Evolutionary conservation across 768 basidiomycete genomes (phyloP).

Genomic region (Candolleomyces eurysporus): DNA sequence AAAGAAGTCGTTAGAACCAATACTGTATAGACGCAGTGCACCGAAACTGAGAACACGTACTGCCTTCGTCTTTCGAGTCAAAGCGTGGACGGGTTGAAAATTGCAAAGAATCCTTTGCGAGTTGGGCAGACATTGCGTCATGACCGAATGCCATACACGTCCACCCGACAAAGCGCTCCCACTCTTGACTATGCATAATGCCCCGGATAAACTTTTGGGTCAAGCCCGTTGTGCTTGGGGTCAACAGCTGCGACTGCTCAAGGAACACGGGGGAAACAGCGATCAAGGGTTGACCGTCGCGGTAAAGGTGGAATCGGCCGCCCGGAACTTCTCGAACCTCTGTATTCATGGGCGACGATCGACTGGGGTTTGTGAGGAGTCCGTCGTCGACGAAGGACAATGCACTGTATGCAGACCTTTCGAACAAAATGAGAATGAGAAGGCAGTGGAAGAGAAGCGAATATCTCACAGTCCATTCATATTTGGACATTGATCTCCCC

Average conservation of each 20-base stretch:
- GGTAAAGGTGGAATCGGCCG: not conserved
- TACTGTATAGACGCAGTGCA: too few species aligned
- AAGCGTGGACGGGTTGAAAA: not conserved
- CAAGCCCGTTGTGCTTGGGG: not conserved
- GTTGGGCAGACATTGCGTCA: not conserved
- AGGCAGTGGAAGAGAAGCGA: not conserved
- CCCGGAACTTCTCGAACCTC: not conserved
- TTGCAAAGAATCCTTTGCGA: not conserved
- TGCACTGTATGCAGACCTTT: not conserved
- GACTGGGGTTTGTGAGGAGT: not conserved
- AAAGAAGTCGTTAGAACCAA: too few species aligned
- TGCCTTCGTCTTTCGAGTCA: too few species aligned
- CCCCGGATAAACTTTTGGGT: constrained; percentile 1
- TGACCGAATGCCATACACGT: constrained; percentile 2
- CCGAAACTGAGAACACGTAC: too few species aligned
- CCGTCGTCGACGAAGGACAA: not conserved
- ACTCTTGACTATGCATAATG: constrained; percentile 9
- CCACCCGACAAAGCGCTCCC: constrained; percentile 1
- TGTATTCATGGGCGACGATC: not conserved
- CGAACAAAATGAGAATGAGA: too few species aligned
- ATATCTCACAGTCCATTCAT: not conserved
- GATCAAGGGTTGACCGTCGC: not conserved
- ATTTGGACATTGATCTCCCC: not conserved
- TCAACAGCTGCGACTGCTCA: not conserved
- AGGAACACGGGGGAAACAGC: not conserved